Base-by-base conservation (phyloP, 2,329 filamentous ascomycete genomes). In the Trichoderma sp. region DNA sequence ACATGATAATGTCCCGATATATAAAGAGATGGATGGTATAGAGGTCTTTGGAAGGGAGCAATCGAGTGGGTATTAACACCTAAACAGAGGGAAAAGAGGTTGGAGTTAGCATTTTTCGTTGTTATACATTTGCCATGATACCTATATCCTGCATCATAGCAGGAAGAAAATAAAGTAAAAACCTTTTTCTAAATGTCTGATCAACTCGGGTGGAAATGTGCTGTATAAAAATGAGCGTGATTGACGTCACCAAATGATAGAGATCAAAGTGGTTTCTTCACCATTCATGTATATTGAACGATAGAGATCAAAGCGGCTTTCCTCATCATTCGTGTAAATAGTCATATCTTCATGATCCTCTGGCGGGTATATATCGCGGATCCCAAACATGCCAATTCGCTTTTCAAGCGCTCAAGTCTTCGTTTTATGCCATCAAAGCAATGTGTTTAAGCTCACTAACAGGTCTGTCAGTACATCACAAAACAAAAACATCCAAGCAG, bases 391-490 rank as follows among this genome's bases (percentile, higher is more conserved):
- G 37, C 28, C 54, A 59, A 59, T 43, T n/a, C 30, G 51, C 37
- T 34, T 34, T 21, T 21, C 5, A 58, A 56, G 18, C 28, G 26
- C 37, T 58, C n/a, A 34, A 37, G 43, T 11, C 18, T 39, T 24
- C 16, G 21, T 24, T 64, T 77, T 65, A 85, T 30, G 79, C 78
- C 83, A 87, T 83, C 64, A 87, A 74, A 1, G 83, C 83, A 73
- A 86, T 86, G 63, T 86, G 83, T 72, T 84, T 85, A 4, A 87
- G 76, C 70, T 87, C 85, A 66, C 82, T 84, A 56, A 5, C 1
- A 16, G 32, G 3, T 52, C 13, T 56, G 51, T 32, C 13, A 14
- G 46, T 14, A 39, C 39, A 51, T 32, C 46, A 18, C n/a, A 30
- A 21, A 7, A 2, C 32, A 10, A 32, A n/a, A 21, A 14, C 6